These are phyloP conservation scores for Colletotrichum incanum DNA, from an alignment of 2,329 filamentous ascomycete species.

Conservation along the genomic window DNA sequence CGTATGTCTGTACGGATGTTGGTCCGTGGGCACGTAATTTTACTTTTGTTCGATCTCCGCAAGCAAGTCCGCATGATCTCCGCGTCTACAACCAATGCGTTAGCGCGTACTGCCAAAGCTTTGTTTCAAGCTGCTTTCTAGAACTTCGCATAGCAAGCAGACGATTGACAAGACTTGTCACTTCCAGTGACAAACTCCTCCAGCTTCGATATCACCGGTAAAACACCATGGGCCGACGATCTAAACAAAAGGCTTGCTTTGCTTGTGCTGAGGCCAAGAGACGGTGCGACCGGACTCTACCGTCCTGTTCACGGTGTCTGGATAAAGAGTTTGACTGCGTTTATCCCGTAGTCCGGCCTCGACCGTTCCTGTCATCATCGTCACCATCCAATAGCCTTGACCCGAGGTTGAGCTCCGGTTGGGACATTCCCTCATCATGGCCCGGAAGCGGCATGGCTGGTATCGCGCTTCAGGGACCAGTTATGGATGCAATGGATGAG, in stretches of 20 bases:
- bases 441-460: neutral
- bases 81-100: neutral
- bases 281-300: slow-evolving; percentile 31
- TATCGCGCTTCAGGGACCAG: neutral
- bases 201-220: neutral
- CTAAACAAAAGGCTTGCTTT: slow-evolving; percentile 33
- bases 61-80: slow-evolving; percentile 4
- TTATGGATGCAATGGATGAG: neutral
- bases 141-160: neutral
- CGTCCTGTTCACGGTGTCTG: slow-evolving; percentile 28
- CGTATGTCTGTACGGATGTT: neutral
- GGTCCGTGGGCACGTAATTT: slow-evolving; percentile 3
- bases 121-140: neutral
- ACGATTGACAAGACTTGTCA: neutral
- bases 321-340: slow-evolving; percentile 28
- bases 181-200: neutral
- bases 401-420: neutral
- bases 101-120: neutral
- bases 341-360: slow-evolving; percentile 12
- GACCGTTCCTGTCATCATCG: neutral
- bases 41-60: neutral
- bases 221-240: slow-evolving; percentile 20
- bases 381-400: neutral
- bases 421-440: neutral
- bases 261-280: slow-evolving; percentile 32